These are phyloP conservation scores for Hygrophoropsis aurantiaca DNA, from an alignment of 768 basidiomycete genomes.

Conservation along the genomic window DNA sequence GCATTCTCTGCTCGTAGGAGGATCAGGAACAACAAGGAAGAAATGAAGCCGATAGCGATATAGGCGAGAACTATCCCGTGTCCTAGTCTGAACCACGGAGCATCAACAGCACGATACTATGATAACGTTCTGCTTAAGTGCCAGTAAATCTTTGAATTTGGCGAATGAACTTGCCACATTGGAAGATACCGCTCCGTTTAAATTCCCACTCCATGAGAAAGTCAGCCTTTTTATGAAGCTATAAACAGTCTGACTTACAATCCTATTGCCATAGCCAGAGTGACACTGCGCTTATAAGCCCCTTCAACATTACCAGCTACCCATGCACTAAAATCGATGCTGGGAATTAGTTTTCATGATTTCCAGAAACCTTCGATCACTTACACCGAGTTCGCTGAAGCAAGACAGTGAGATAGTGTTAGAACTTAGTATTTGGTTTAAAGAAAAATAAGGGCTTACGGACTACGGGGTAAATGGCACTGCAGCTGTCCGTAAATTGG, in stretches of 20 bases:
- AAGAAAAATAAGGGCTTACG: too few species aligned
- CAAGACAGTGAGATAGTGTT: not conserved
- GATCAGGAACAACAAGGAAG: slow-evolving; percentile 46
- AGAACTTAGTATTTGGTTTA: not conserved
- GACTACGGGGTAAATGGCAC: slow-evolving; percentile 48
- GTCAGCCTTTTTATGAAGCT: slow-evolving; percentile 15
- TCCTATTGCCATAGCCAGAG: slow-evolving; percentile 70
- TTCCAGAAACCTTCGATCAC: slow-evolving; percentile 17
- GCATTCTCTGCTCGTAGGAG: slow-evolving; percentile 59
- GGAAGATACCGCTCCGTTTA: slow-evolving; percentile 67
- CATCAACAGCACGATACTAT: slow-evolving; percentile 66
- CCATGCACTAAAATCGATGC: slow-evolving; percentile 52
- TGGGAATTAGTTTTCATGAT: not conserved
- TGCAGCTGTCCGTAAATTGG: slow-evolving; percentile 9
- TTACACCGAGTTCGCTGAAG: slow-evolving; percentile 51
- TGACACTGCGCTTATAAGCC: slow-evolving; percentile 69
- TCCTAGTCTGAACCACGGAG: slow-evolving; percentile 68
- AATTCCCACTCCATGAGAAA: slow-evolving; percentile 44
- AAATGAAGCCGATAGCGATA: slow-evolving; percentile 63
- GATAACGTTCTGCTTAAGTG: too few species aligned
- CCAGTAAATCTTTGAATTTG: not conserved
- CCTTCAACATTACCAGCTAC: slow-evolving; percentile 73
- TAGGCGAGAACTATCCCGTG: slow-evolving; percentile 71
- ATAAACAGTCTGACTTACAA: slow-evolving; percentile 24
- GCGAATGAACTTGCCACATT: slow-evolving; percentile 51